Percentiles rank a stretch among this genome's conserved stretches.
These are phyloP conservation scores for Fennellomyces sp. DNA, from an alignment of 371 early-diverging fungal genomes.

Conservation along the genomic window DNA sequence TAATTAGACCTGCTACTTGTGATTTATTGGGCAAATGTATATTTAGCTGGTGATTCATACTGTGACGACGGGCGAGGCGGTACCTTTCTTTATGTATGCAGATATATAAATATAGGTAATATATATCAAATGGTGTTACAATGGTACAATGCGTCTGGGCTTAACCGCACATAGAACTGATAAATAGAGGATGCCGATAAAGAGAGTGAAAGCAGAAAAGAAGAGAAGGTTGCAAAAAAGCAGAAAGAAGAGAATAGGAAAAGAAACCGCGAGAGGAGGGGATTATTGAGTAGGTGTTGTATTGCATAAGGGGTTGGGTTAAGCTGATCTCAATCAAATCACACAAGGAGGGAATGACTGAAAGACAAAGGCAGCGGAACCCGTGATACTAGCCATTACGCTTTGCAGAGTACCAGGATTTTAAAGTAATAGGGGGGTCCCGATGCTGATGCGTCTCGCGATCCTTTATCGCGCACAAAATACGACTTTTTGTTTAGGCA, in stretches of 20 bases:
- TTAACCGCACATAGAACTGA: not conserved
- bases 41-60: not conserved
- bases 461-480: too few relatives aligned
- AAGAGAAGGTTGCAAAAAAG: not conserved
- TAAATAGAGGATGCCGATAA: constrained; percentile 1
- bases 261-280: not conserved
- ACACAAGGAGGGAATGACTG: not conserved
- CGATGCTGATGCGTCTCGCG: too few relatives aligned
- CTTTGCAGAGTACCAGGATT: too few relatives aligned
- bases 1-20: not conserved
- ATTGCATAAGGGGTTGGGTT: constrained; percentile 3
- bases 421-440: too few relatives aligned
- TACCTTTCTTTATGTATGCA: not conserved
- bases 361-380: constrained; percentile 9
- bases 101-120: not conserved
- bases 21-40: not conserved
- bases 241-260: not conserved
- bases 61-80: not conserved
- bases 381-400: too few relatives aligned
- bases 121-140: not conserved
- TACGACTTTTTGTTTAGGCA: too few relatives aligned
- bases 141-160: constrained; percentile 1
- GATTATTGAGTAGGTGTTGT: constrained; percentile 3
- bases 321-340: constrained; percentile 5
- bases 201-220: constrained; percentile 1